Evolutionary conservation across 805 yeast species (phyloP).

Genomic region (Torulaspora microellipsoides): DNA sequence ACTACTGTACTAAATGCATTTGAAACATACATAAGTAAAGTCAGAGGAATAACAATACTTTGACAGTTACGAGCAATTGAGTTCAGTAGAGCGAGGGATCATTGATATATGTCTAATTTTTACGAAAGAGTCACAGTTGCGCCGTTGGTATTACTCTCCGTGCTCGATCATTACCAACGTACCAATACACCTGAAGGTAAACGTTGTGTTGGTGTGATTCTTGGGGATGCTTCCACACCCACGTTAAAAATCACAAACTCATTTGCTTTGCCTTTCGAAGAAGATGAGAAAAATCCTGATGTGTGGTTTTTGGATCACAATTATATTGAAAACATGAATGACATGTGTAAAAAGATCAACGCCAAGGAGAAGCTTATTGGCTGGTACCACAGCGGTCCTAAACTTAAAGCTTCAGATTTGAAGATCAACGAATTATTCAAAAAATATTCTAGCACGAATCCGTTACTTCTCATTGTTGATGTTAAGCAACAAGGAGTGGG

Average conservation of each 20-base stretch:
- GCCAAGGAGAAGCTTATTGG: constrained; percentile 95
- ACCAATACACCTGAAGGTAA: constrained; percentile 68
- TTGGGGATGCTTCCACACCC: constrained; percentile 65
- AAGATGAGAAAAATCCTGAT: constrained; percentile 82
- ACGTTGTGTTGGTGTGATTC: constrained; percentile 88
- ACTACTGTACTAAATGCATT: no score
- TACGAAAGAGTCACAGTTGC: constrained; percentile 79
- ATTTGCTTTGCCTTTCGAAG: constrained; percentile 97
- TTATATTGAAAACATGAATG: constrained; percentile 92
- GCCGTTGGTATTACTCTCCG: constrained; percentile 89
- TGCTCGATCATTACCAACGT: constrained; percentile 92
- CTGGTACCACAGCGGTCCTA: constrained; percentile 99
- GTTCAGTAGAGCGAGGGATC: background rate
- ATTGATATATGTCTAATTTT: constrained; percentile 12
- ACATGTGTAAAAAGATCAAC: constrained; percentile 95
- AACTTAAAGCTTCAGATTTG: constrained; percentile 79
- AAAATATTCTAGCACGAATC: constrained; percentile 59
- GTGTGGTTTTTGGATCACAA: constrained; percentile 98
- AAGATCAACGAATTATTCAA: constrained; percentile 88
- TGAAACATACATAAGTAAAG: no score
- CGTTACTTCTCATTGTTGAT: constrained; percentile 84
- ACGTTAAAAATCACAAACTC: constrained; percentile 78
- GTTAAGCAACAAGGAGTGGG: constrained; percentile 80
- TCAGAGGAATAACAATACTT: no score
- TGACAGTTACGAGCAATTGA: constrained; percentile 3